These are phyloP conservation scores for Davidsoniella neocaledoniae DNA, from an alignment of 2,329 filamentous ascomycete genomes.

Conservation along the genomic window DNA sequence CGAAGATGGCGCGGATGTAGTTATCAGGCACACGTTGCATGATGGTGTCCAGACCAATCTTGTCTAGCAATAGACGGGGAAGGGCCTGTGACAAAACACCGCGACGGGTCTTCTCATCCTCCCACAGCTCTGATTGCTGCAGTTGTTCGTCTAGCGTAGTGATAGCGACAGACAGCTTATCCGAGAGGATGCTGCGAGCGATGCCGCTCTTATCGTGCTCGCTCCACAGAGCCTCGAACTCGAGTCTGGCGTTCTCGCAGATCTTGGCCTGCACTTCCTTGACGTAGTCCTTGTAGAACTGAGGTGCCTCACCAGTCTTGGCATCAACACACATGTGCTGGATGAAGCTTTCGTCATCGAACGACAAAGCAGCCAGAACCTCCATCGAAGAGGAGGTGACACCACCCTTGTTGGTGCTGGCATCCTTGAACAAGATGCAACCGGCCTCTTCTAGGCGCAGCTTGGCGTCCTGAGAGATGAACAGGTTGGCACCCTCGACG, in stretches of 20 bases:
- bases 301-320: conserved; percentile 50
- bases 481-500: conserved; percentile 93
- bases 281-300: conserved; percentile 90
- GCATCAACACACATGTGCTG: conserved; percentile 83
- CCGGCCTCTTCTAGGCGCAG: conserved; percentile 88
- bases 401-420: conserved; percentile 95
- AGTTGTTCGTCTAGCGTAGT: conserved; percentile 95
- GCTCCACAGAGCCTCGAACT: conserved; percentile 97
- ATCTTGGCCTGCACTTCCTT: conserved; percentile 83
- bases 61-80: conserved; percentile 64
- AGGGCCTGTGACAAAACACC: conserved; percentile 73
- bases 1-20: conserved; percentile 90
- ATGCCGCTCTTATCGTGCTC: conserved; percentile 72
- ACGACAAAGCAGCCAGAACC: conserved; percentile 83
- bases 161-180: conserved; percentile 80
- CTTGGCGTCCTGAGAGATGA: conserved; percentile 97
- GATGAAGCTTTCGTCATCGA: conserved; percentile 76
- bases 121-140: conserved; percentile 83
- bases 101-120: conserved; percentile 59
- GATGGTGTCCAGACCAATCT: conserved; percentile 83
- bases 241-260: conserved; percentile 74
- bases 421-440: conserved; percentile 91
- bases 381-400: conserved; percentile 95
- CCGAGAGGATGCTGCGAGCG: conserved; percentile 72
- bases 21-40: conserved; percentile 74